A percentile compares a stretch with the other conserved stretches of the same genome.
Conservation (phyloP, 768 basidiomycete genomes). For the Galerina sulciceps region DNA sequence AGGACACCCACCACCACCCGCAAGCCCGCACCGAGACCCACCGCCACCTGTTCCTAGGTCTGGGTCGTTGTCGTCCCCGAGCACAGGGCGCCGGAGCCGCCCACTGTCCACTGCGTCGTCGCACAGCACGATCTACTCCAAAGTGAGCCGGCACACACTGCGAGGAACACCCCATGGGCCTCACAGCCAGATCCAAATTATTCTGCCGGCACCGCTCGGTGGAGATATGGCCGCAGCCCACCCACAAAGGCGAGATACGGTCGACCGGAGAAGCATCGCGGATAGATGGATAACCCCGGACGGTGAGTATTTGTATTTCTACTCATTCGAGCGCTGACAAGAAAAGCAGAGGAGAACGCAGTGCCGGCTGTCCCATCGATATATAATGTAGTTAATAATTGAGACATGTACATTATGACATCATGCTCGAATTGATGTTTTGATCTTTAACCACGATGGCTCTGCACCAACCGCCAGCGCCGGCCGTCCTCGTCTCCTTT, state of each 20-base stretch:
- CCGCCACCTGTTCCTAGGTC: conserved; percentile 17
- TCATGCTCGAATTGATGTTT: neutral
- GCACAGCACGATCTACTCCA: conserved; percentile 32
- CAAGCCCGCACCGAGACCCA: conserved; percentile 11
- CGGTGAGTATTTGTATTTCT: too few species aligned
- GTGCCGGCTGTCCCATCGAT: too few species aligned
- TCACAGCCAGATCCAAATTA: conserved; percentile 64
- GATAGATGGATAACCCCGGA: conserved; percentile 30
- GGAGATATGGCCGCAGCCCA: conserved; percentile 16
- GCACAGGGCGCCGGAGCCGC: conserved; percentile 29
- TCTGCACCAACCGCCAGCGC: conserved; percentile 56
- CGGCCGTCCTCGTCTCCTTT: conserved; percentile 80
- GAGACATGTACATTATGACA: conserved; percentile 9
- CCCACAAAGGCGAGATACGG: conserved; percentile 21
- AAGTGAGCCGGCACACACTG: conserved; percentile 40
- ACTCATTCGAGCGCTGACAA: too few species aligned
- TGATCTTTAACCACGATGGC: conserved; percentile 29
- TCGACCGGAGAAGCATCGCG: too few species aligned
- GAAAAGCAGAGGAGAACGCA: too few species aligned
- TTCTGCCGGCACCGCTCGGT: conserved; percentile 66
- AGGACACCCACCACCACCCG: conserved; percentile 10
- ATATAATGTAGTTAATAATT: neutral
- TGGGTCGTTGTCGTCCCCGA: conserved; percentile 7
- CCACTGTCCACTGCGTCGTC: conserved; percentile 43
- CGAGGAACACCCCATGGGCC: conserved; percentile 67